Evolutionary conservation across 148 eudicot genomes (phyloP).

Genomic region (Cornus controversa): DNA sequence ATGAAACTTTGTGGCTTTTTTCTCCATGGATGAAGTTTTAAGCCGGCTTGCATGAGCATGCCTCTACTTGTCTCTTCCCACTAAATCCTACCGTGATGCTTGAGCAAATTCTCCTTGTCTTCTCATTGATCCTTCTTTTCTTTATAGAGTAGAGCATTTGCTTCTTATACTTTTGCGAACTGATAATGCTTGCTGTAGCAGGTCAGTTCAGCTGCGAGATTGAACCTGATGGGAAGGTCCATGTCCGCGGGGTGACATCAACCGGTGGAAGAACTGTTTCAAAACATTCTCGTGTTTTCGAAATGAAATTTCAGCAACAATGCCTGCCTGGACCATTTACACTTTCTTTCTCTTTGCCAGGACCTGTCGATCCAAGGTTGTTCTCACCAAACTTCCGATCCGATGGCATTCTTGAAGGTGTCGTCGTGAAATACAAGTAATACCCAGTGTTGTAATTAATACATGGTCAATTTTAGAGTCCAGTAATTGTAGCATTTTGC

Average conservation of each 20-base stretch:
- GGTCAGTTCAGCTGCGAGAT: conserved; percentile 83
- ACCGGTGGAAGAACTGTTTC: conserved; percentile 43
- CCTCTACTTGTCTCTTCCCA: neutral
- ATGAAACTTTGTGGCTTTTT: too few species aligned
- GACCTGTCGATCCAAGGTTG: conserved; percentile 45
- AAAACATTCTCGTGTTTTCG: conserved; percentile 42
- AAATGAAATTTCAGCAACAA: conserved; percentile 41
- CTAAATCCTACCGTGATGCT: neutral
- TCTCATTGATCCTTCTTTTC: neutral
- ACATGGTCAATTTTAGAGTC: too few species aligned
- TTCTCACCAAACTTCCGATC: conserved; percentile 37
- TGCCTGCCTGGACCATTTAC: conserved; percentile 44
- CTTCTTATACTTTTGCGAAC: neutral
- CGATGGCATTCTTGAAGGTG: conserved; percentile 44
- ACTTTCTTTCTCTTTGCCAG: conserved; percentile 39
- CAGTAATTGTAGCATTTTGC: too few species aligned
- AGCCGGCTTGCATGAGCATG: neutral
- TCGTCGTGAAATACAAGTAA: conserved; percentile 29
- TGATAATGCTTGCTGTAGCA: conserved; percentile 21
- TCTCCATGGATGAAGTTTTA: too few species aligned
- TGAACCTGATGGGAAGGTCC: conserved; percentile 69
- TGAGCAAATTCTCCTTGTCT: neutral
- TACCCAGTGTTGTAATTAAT: neutral
- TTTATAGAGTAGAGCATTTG: neutral
- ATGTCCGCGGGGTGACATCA: conserved; percentile 47